Base-by-base conservation (phyloP, 2,329 filamentous ascomycete species). In the Pseudogymnoascus sp. region DNA sequence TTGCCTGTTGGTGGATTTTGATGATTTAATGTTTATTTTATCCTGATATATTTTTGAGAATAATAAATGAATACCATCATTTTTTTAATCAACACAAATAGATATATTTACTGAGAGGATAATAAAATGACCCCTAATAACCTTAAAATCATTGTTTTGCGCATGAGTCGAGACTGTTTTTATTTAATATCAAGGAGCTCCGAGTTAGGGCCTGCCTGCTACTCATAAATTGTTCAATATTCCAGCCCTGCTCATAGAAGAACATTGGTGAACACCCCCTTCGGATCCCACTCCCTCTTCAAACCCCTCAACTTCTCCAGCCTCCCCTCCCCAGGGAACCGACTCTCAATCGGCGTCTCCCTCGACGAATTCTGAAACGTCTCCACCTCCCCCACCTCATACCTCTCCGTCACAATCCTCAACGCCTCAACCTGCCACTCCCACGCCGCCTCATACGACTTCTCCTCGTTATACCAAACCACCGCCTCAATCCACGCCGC, bases 281-380 rank as follows among this genome's bases (percentile, higher is more conserved):
- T 61, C 4, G 71, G 70, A 63, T 74, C 73, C 69, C 70, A 72
- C 62, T 67, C 65, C 41, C 51, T 71, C 65, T 74, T 73, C 61
- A 74, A 51, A 1, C 48, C 63, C 25, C 63, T 66, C 13, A 74
- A 62, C 34, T 68, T 73, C n/a, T 67, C 64, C n/a, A 72, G 25
- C 36, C 67, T 61, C 64, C 69, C 63, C 64, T 63, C 45, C 13
- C 45, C 45, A 51, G 45, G 45, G 48, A 63, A 70, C 5, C 68
- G 65, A 28, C 64, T 60, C 61, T 66, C 68, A n/a, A 70, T 64
- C 3, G 66, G 68, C 6, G 37, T 68, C 19, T 60, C 60, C 16
- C 67, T 65, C 1, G 64, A 67, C 16, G 63, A 62, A 31, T 69
- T 71, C 19, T 65, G 64, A 25, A 67, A 69, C 16, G 64, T 63